Conservation (phyloP, 345 rosid genomes). For the Murraya paniculata region DNA sequence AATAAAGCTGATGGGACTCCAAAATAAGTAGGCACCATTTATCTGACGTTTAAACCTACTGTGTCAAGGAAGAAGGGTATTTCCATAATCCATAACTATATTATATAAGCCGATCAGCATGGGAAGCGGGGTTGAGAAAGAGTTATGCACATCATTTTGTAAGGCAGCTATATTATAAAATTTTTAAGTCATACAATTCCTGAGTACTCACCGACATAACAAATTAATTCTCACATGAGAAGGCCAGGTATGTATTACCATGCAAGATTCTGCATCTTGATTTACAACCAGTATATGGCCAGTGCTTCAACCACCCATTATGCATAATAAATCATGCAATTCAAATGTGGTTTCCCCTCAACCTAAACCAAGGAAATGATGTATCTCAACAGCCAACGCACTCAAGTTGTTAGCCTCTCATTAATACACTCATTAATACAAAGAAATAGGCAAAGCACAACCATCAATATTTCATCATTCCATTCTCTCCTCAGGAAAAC, state of each 20-base stretch:
- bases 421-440: not conserved
- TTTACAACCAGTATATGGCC: not conserved
- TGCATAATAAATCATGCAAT: constrained; percentile 1
- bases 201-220: not conserved
- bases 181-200: not conserved
- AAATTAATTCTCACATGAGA: not conserved
- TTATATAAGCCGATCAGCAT: not conserved
- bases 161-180: not conserved
- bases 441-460: not conserved
- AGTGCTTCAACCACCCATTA: not conserved
- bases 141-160: not conserved
- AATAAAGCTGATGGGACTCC: constrained; percentile 5
- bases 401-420: not conserved
- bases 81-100: not conserved
- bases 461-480: not conserved
- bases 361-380: not conserved
- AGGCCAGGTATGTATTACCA: not conserved
- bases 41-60: not conserved
- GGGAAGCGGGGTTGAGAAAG: not conserved
- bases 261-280: constrained; percentile 4
- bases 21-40: not conserved
- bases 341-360: not conserved
- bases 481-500: constrained; percentile 9
- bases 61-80: not conserved
- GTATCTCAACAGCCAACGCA: not conserved